Evolutionary conservation across 495 filamentous ascomycete species (phyloP), one percentile per base, ranked within the genome.

Genomic region (Lasiosphaeriaceae sp.): DNA sequence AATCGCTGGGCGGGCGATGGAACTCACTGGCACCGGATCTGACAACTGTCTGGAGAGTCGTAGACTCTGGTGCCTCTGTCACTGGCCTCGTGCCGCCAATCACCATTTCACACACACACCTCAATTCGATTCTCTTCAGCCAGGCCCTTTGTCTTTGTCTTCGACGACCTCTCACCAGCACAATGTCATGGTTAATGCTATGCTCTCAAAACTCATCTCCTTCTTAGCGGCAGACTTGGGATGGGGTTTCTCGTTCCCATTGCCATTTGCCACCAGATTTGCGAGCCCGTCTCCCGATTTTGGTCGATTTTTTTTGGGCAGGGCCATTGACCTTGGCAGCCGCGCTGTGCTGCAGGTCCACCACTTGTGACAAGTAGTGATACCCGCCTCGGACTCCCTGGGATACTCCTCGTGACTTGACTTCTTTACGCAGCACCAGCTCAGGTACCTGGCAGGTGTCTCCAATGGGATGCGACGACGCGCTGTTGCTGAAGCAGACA

Each of bases 341-440:
- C n/a, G n/a, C 26, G 26, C 26, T 43, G 9, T 17, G 39, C n/a
- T 43, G 39, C n/a, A 17, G 5, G 14, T 17, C 39, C 39, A 43
- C 39, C 39, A 17, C 1, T n/a, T 16, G 39, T 17, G n/a, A 16
- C 14, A 16, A 43, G 39, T 43, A 14, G 9, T 9, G 26, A 31
- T 31, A 31, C 26, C 26, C 26, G 26, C 26, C 9, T 9, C 26
- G 4, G 9, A 3, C 9, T 3, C 26, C 4, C 26, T 31, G 9
- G 26, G 26, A 31, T 31, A 31, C 26, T 31, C 26, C 26, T 31
- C 3, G 26, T 4, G 37, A 61, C 63, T 46, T 66, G 43, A 22
- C 23, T 31, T 31, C 17, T 51, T 7, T 21, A 55, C 59, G 29
- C 54, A 56, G 62, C 65, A 65, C 65, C 35, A 61, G 58, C 49